These are phyloP conservation scores for Thelonectria rubi DNA, from an alignment of 2,329 filamentous ascomycete genomes.

Conservation along the genomic window DNA sequence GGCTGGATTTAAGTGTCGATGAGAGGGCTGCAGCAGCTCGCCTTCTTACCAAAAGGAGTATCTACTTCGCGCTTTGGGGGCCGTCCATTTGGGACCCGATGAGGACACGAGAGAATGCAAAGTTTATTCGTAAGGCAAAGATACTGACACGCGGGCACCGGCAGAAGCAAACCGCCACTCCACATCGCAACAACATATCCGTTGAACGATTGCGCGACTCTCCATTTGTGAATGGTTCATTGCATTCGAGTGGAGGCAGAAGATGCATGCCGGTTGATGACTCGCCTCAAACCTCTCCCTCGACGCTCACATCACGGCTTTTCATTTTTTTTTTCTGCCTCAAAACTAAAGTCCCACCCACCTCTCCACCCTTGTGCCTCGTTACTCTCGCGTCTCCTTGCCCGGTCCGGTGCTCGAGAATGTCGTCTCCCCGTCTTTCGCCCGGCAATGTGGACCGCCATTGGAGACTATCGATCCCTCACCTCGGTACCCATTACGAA, in stretches of 20 bases:
- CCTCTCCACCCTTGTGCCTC: neutral
- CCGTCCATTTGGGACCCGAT: no score
- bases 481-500: neutral
- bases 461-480: neutral
- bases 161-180: constrained; percentile 30
- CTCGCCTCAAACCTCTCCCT: constrained; percentile 21
- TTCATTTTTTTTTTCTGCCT: neutral
- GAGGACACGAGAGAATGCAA: no score
- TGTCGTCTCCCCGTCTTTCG: neutral
- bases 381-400: neutral
- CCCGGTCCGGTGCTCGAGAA: neutral
- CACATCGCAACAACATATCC: neutral
- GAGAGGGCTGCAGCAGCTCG: neutral
- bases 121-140: constrained; percentile 5
- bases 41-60: constrained; percentile 4
- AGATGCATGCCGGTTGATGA: constrained; percentile 23
- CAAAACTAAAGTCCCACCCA: neutral
- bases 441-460: neutral
- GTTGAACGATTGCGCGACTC: constrained; percentile 30
- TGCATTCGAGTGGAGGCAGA: constrained; percentile 17
- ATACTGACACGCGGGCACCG: constrained; percentile 31
- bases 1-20: neutral
- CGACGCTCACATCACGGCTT: constrained; percentile 13
- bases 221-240: constrained; percentile 19
- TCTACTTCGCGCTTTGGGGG: constrained; percentile 20